Evolutionary conservation across 1,284 basidiomycete genomes (phyloP), one percentile per base, ranked within the genome.

Genomic region (Volvariella volvacea): DNA sequence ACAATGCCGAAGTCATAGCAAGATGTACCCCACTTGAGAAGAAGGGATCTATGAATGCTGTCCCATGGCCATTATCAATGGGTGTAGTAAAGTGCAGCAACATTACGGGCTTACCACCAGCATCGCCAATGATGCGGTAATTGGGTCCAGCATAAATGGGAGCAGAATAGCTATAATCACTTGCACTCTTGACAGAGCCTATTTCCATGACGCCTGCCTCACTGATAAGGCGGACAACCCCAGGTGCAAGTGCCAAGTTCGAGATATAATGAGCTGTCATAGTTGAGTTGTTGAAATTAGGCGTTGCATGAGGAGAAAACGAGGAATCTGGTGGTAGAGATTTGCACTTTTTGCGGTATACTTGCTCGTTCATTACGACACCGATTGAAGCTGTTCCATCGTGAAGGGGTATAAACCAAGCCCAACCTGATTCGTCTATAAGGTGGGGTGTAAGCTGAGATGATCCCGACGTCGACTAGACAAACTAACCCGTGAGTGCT

Each of bases 351-450:
- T 64, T 60, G 37, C 69, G 66, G 52, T 72, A 72, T 9, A 55
- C 47, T 39, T 73, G 72, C 53, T 87, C 75, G 51, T 83, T 75
- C 68, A 83, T 78, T 20, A 88, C 84, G 30, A 88, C 59, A 14
- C 85, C 85, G 4, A 88, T 66, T 2, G 84, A 88, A 0, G 78
- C 79, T 7, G 77, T 72, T 7, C 78, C 81, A 45, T 80, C 71
- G 55, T 83, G 76, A 22, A 88, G 68, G 20, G 85, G 85, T 44
- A 88, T 88, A 46, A 82, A 84, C 85, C 86, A 88, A 30, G 71
- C 71, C 73, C 84, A 88, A 4, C 85, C 85, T 4, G 80, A 77
- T 59, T 85, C 79, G 50, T 88, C 85, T 87, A 47, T 21, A 39
- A 53, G 21, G 32, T 44, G 43, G 17, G 37, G 42, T 41, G 34